phyloP scores from a whole-genome alignment of 805 yeast genomes.

The Kuraishia cidri region DNA sequence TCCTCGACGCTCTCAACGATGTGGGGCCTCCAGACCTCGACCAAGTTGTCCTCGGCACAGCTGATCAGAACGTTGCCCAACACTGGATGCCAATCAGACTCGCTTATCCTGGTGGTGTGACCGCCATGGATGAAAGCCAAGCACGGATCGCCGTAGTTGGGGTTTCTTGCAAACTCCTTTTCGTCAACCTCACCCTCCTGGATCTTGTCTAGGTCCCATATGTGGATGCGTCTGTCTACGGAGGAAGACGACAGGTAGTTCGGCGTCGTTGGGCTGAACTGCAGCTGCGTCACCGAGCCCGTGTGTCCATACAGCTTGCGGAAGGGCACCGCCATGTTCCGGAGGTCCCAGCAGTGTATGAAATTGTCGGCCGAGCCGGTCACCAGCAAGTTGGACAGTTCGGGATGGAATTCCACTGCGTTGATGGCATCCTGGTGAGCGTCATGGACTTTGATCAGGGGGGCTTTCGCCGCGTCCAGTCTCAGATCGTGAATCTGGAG shows the following conservation, averaged over 20 bases:
- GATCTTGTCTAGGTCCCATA: conserved; percentile 66
- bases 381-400: conserved; percentile 43
- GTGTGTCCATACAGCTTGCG: conserved; percentile 64
- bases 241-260: conserved; percentile 45
- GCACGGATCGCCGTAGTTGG: conserved; percentile 64
- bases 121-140: conserved; percentile 80
- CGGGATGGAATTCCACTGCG: conserved; percentile 58
- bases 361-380: conserved; percentile 75
- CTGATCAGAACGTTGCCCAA: conserved; percentile 52
- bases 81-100: conserved; percentile 57
- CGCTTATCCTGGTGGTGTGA: conserved; percentile 63
- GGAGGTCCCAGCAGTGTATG: conserved; percentile 68
- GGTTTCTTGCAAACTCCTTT: conserved; percentile 43
- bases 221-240: conserved; percentile 57
- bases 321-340: conserved; percentile 50
- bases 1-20: conserved; percentile 27
- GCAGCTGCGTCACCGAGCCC: conserved; percentile 43
- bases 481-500: conserved; percentile 57
- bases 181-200: conserved; percentile 46
- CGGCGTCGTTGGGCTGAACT: conserved; percentile 42
- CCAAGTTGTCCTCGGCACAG: conserved; percentile 66
- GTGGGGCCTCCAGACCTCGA: conserved; percentile 73
- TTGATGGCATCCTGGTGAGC: conserved; percentile 59
- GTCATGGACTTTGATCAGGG: conserved; percentile 34
- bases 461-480: conserved; percentile 16